Base-by-base conservation (phyloP, 2,329 filamentous ascomycete species). In the Aspergillus bombycis region DNA sequence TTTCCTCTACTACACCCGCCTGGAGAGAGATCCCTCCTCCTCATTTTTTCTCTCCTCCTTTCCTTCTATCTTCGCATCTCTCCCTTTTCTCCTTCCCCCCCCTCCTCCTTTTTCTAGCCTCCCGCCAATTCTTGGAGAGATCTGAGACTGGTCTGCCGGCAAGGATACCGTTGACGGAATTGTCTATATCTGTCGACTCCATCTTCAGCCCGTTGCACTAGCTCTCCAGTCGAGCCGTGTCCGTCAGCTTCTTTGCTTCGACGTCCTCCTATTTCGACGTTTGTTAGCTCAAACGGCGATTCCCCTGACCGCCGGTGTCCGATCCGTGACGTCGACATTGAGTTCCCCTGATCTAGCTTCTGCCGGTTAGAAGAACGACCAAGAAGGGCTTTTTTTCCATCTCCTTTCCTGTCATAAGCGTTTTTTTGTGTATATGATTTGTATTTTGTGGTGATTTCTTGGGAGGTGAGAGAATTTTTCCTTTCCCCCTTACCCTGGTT, bases 21-120 rank as follows among this genome's bases (percentile, higher is more conserved):
- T 79, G 77, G 76, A 79, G 77, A 77, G 76, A 78, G 76, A 72
- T 67, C 70, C 71, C 72, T 70, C 71, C 74, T 77, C 74, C 68
- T 74, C 71, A 71, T 71, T 73, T 72, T 75, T 74, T 74, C 68
- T 71, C 72, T 70, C 67, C 68, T 68, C 70, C 68, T 67, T 75
- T 64, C 68, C 67, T 69, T 71, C 67, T 70, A 74, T 73, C 70
- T 69, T 72, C 73, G 70, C 70, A 72, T 69, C 72, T 69, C 71
- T 72, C 68, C 72, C 71, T 72, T 72, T 70, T 71, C 73, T 69
- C 68, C 74, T 66, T 67, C 67, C 67, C 68, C 67, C 63, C 70
- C 67, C 65, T 67, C 66, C 65, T 36, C 34, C 34, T 36, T 68
- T 69, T 64, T 66, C 63, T 68, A 65, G 66, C 71, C 72, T 65